These are phyloP conservation scores for Trypanosoma vivax DNA, from an alignment of 208 protist species.

Conservation along the genomic window DNA sequence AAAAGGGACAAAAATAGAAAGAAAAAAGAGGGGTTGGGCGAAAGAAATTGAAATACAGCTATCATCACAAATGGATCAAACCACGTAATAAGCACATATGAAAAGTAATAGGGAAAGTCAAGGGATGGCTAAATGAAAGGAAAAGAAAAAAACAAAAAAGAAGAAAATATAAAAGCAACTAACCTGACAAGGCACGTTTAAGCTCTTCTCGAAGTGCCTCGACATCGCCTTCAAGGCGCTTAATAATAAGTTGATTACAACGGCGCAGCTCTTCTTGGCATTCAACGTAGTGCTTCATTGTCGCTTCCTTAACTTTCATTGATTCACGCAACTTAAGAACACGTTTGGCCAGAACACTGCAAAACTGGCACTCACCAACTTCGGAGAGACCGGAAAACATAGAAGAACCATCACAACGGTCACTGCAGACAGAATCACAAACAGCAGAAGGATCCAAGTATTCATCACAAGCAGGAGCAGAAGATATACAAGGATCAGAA, in stretches of 20 bases:
- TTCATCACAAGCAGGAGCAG: no score
- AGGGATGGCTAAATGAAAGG: neutral
- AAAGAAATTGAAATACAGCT: neutral
- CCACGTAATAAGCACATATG: neutral
- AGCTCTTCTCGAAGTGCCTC: neutral
- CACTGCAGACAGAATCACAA: neutral
- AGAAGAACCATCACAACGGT: neutral
- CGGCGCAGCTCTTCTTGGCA: conserved; percentile 1
- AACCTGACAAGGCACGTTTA: neutral
- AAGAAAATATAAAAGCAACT: neutral
- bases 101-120: neutral
- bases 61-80: neutral
- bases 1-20: no score
- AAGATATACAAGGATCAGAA: no score
- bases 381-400: neutral
- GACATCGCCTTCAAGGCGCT: neutral
- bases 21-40: no score
- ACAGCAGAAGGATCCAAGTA: neutral
- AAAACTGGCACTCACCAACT: neutral
- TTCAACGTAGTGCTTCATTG: conserved; percentile 4
- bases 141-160: neutral
- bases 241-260: neutral
- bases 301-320: neutral
- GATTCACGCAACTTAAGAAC: neutral
- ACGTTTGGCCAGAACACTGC: neutral